Conservation (phyloP, 2,329 filamentous ascomycete species). For the Dactylellina parvicollis region DNA sequence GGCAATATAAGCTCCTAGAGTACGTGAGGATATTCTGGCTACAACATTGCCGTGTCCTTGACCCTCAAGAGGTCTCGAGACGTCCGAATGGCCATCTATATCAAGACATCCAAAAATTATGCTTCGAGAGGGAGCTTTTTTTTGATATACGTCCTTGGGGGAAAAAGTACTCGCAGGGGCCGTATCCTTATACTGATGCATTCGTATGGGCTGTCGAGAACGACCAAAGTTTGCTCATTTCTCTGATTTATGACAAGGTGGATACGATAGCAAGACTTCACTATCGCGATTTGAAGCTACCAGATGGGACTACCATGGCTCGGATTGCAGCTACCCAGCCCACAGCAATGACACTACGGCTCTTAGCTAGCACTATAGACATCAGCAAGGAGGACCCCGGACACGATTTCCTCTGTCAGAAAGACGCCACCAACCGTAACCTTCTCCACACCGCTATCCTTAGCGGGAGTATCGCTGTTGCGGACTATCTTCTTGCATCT, state of each 20-base stretch:
- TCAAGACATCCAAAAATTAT: conserved; percentile 7
- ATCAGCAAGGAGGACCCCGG: no score
- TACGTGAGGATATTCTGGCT: conserved; percentile 26
- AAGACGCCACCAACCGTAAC: background rate
- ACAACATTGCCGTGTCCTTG: conserved; percentile 14
- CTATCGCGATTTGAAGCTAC: conserved; percentile 3
- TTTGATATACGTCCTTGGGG: conserved; percentile 47
- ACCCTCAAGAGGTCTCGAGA: background rate
- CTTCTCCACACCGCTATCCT: conserved; percentile 12
- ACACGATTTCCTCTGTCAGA: background rate
- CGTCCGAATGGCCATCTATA: background rate
- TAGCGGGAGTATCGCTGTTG: background rate
- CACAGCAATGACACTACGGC: background rate
- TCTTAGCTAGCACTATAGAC: background rate
- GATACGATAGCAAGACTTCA: background rate
- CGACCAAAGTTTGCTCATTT: background rate
- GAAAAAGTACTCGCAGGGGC: conserved; percentile 16
- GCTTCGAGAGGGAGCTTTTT: conserved; percentile 17
- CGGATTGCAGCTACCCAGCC: conserved; percentile 22
- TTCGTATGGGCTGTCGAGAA: conserved; percentile 46
- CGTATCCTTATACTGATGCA: conserved; percentile 25
- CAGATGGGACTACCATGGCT: background rate
- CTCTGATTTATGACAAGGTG: conserved; percentile 1
- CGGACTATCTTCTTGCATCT: background rate
- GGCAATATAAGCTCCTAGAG: conserved; percentile 20